Evolutionary conservation across 139 green algal species (phyloP).

Genomic region (Chlorella sp.): DNA sequence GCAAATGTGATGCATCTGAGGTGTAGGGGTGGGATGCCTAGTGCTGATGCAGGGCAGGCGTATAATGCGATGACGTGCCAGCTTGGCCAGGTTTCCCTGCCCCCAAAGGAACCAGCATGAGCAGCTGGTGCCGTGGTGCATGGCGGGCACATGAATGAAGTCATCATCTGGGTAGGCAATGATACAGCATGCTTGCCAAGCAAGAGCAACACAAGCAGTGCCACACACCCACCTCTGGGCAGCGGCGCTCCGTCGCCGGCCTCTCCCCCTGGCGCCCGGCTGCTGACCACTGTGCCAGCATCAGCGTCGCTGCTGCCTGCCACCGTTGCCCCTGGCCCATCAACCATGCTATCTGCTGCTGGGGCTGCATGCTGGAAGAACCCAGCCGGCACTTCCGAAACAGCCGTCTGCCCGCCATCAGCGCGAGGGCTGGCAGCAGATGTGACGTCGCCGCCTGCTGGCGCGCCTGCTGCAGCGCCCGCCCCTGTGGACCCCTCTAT

Average conservation of each 20-base stretch:
- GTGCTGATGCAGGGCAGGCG: too few relatives aligned
- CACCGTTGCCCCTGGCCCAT: neutral
- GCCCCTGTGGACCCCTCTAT: conserved; percentile 35
- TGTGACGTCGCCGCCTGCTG: conserved; percentile 17
- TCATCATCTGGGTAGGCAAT: too few relatives aligned
- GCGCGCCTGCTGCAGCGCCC: neutral
- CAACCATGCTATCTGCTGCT: neutral
- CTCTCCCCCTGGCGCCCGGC: neutral
- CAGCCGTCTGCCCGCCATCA: neutral
- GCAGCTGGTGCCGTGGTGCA: neutral
- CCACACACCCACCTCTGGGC: conserved; percentile 4
- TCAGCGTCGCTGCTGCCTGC: neutral
- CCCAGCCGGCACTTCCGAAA: conserved; percentile 13
- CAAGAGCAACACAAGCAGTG: neutral
- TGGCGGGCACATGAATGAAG: too few relatives aligned
- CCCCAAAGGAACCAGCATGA: neutral
- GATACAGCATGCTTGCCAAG: neutral
- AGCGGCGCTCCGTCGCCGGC: conserved; percentile 1
- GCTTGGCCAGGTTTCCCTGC: too few relatives aligned
- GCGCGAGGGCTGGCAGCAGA: neutral
- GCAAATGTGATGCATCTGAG: neutral
- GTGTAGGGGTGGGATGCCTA: too few relatives aligned
- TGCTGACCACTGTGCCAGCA: conserved; percentile 18
- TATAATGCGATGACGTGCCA: too few relatives aligned
- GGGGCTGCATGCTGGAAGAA: conserved; percentile 11